phyloP scores from a whole-genome alignment of 2,329 filamentous ascomycete species.

The Monosporascus sp. region DNA sequence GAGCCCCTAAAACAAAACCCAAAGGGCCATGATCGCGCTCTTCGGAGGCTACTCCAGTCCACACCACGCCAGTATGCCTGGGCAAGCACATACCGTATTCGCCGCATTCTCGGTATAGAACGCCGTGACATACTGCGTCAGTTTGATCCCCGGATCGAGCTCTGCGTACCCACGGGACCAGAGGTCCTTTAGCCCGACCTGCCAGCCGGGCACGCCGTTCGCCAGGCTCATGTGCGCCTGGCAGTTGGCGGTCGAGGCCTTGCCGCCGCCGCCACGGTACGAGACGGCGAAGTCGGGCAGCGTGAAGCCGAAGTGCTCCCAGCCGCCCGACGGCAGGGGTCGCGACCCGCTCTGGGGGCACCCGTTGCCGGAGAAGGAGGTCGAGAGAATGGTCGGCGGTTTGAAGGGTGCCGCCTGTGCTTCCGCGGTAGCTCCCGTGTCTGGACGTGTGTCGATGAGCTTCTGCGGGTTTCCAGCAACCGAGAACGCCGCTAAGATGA shows the following conservation, averaged over 20 bases:
- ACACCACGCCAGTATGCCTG: no score
- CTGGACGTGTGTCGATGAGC: background rate
- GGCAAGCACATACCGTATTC: constrained; percentile 8
- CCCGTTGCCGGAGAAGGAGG: constrained; percentile 16
- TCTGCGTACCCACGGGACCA: constrained; percentile 13
- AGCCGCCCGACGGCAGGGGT: constrained; percentile 4
- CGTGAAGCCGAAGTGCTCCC: constrained; percentile 12
- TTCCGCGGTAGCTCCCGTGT: no score
- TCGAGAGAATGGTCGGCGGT: constrained; percentile 8
- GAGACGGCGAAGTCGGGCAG: constrained; percentile 12
- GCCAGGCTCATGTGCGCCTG: constrained; percentile 13
- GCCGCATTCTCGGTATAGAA: constrained; percentile 15
- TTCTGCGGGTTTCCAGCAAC: constrained; percentile 1
- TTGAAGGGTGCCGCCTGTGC: constrained; percentile 2
- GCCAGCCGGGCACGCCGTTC: constrained; percentile 11
- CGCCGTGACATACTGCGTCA: constrained; percentile 14
- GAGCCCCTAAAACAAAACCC: no score
- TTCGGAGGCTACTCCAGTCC: background rate
- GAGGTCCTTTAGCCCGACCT: constrained; percentile 14
- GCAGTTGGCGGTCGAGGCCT: constrained; percentile 13
- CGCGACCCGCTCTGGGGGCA: constrained; percentile 12
- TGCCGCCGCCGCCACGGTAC: constrained; percentile 4
- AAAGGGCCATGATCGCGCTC: background rate
- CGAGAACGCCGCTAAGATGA: constrained; percentile 4
- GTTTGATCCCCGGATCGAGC: constrained; percentile 9